Conservation (phyloP, 768 basidiomycete species). For the Mycena belliarum region DNA sequence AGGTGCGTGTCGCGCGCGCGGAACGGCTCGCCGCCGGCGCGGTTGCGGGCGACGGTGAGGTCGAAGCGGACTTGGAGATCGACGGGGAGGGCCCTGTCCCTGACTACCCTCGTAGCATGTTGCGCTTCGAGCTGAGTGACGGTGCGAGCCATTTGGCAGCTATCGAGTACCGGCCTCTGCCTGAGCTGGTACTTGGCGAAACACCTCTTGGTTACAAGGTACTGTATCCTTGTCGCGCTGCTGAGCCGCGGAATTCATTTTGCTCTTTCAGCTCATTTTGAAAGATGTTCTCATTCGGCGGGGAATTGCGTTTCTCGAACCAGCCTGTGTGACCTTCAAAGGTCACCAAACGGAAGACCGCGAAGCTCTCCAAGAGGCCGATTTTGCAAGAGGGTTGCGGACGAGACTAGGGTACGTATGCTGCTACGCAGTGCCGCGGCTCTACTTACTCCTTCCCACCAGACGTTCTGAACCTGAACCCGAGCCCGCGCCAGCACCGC, state of each 20-base stretch:
- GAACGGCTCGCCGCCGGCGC: conserved; percentile 62
- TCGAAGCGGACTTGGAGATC: conserved; percentile 56
- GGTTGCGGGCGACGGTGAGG: conserved; percentile 44
- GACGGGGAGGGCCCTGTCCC: conserved; percentile 78
- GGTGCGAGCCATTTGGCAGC: conserved; percentile 69
- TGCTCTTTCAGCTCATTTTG: conserved; percentile 57
- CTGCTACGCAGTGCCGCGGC: neutral
- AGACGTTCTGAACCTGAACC: conserved; percentile 27
- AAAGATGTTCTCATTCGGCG: conserved; percentile 66
- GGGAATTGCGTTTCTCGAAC: conserved; percentile 79
- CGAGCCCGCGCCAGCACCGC: conserved; percentile 3
- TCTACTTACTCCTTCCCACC: conserved; percentile 18
- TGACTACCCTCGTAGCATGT: conserved; percentile 79
- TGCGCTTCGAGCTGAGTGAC: conserved; percentile 76
- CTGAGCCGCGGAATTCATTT: neutral
- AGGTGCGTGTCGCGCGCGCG: conserved; percentile 62
- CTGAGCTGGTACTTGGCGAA: conserved; percentile 65
- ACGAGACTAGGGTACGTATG: conserved; percentile 65
- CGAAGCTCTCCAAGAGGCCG: conserved; percentile 52
- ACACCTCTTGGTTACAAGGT: conserved; percentile 89
- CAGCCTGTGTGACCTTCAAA: conserved; percentile 58
- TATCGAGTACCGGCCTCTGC: conserved; percentile 74
- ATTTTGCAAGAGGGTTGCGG: conserved; percentile 65
- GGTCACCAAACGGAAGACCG: conserved; percentile 67
- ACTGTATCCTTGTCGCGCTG: conserved; percentile 38